Conservation (phyloP, 108 stramenopile species). For the Aurantiochytrium sp. region DNA sequence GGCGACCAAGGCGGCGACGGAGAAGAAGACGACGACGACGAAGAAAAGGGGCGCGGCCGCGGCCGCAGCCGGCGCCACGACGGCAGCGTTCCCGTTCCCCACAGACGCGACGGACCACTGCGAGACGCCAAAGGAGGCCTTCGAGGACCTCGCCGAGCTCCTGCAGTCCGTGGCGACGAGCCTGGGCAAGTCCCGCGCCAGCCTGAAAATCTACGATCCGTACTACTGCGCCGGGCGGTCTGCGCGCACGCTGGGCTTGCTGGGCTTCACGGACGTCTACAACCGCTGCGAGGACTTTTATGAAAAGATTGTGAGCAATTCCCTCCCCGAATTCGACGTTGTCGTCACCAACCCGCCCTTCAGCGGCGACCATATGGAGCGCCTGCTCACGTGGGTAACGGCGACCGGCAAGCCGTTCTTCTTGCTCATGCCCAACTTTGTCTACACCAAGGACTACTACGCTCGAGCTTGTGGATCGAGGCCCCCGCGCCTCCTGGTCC, state of each 20-base stretch:
- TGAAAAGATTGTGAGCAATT: slow-evolving; percentile 8
- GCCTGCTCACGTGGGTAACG: slow-evolving; percentile 54
- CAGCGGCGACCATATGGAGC: slow-evolving; percentile 80
- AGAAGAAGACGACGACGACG: too few relatives aligned
- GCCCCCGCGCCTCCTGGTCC: neutral
- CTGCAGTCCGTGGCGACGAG: slow-evolving; percentile 53
- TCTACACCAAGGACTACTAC: slow-evolving; percentile 76
- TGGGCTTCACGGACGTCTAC: slow-evolving; percentile 81
- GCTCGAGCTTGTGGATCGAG: neutral
- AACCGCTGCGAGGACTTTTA: slow-evolving; percentile 68
- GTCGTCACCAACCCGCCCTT: slow-evolving; percentile 93
- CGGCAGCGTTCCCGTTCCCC: slow-evolving; percentile 14
- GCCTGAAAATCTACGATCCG: slow-evolving; percentile 81
- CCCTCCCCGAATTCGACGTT: slow-evolving; percentile 69
- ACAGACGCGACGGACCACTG: slow-evolving; percentile 74
- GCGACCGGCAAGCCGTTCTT: slow-evolving; percentile 60
- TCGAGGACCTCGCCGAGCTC: slow-evolving; percentile 72
- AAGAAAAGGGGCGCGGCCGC: too few relatives aligned
- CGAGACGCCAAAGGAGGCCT: slow-evolving; percentile 82
- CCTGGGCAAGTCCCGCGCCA: slow-evolving; percentile 42
- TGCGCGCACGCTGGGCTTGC: slow-evolving; percentile 55
- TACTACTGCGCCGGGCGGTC: slow-evolving; percentile 91
- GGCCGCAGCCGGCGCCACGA: too few relatives aligned
- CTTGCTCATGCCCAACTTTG: slow-evolving; percentile 73
- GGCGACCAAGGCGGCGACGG: too few relatives aligned